A percentile compares a stretch with the other conserved stretches of the same genome.
Conservation (phyloP, 352 stramenopile species). For the Pythium sp. region DNA sequence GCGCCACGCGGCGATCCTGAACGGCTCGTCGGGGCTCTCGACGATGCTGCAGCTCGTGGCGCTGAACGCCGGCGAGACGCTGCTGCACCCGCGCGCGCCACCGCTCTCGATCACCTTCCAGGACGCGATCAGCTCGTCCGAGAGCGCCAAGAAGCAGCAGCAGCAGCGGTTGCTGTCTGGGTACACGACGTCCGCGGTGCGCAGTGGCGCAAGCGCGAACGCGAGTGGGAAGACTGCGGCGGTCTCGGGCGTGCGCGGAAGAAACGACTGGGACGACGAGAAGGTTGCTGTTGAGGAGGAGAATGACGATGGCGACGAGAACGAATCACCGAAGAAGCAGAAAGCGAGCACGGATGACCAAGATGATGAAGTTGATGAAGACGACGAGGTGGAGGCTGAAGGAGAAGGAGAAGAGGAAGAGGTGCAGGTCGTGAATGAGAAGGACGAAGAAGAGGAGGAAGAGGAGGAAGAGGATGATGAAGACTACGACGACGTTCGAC, state of each 20-base stretch:
- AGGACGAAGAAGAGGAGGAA: constrained; percentile 19
- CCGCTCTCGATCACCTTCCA: constrained; percentile 63
- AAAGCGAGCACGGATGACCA: constrained; percentile 17
- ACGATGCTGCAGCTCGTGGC: constrained; percentile 49
- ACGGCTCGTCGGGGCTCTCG: constrained; percentile 25
- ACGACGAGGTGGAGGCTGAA: constrained; percentile 19
- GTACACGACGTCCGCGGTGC: background rate
- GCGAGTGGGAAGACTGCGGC: background rate
- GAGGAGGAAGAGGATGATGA: constrained; percentile 24
- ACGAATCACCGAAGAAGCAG: constrained; percentile 22
- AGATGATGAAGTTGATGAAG: constrained; percentile 25
- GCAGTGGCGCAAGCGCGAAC: background rate
- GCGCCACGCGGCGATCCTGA: constrained; percentile 16
- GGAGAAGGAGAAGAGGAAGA: constrained; percentile 17
- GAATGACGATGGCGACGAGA: constrained; percentile 8
- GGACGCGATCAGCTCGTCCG: constrained; percentile 21
- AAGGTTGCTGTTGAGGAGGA: background rate
- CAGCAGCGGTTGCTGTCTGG: constrained; percentile 5
- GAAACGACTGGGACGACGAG: constrained; percentile 43
- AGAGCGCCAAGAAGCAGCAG: constrained; percentile 12
- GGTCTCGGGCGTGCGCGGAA: constrained; percentile 24
- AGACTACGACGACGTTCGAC: constrained; percentile 18
- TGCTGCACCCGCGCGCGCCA: constrained; percentile 70
- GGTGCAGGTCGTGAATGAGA: constrained; percentile 23
- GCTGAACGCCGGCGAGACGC: constrained; percentile 57